Percentiles rank a stretch among this genome's conserved stretches.
phyloP scores from a whole-genome alignment of 2,329 filamentous ascomycete species.

The Periconia sp. region DNA sequence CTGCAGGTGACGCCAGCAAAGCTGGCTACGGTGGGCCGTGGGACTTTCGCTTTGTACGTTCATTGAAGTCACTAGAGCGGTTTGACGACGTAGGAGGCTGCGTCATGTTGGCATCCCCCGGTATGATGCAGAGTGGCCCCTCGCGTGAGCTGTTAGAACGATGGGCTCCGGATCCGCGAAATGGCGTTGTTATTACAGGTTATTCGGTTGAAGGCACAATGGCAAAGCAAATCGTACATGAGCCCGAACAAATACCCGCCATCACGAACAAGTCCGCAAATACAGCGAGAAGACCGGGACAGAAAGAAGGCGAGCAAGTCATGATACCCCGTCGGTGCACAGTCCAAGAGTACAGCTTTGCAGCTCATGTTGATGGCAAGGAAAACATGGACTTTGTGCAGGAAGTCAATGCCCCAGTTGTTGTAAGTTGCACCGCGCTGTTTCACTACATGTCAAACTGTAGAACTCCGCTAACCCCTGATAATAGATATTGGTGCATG shows the following conservation, averaged over 20 bases:
- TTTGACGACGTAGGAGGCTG: conserved; percentile 96
- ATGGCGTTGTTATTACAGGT: conserved; percentile 97
- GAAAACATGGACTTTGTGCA: conserved; percentile 98
- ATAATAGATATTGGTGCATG: conserved; percentile 86
- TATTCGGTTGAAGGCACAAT: conserved; percentile 99
- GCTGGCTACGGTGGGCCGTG: conserved; percentile 94
- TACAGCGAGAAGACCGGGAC: conserved; percentile 65
- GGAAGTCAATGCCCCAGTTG: conserved; percentile 87
- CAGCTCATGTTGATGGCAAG: conserved; percentile 92
- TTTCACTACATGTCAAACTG: not conserved
- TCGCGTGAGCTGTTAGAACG: conserved; percentile 90
- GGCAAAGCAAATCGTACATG: conserved; percentile 93
- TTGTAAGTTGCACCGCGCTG: conserved; percentile 66
- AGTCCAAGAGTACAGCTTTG: conserved; percentile 93
- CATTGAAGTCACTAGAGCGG: conserved; percentile 87
- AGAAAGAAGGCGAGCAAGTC: conserved; percentile 77
- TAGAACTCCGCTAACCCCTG: not conserved
- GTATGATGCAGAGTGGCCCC: conserved; percentile 98
- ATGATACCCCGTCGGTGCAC: conserved; percentile 93
- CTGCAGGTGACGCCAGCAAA: conserved; percentile 72
- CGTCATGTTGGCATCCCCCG: conserved; percentile 95
- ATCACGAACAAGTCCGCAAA: conserved; percentile 71
- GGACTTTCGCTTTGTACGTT: conserved; percentile 95
- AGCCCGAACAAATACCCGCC: conserved; percentile 92
- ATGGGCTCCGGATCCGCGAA: conserved; percentile 95